phyloP scores from a whole-genome alignment of 805 yeast species.

The Metschnikowia similis region DNA sequence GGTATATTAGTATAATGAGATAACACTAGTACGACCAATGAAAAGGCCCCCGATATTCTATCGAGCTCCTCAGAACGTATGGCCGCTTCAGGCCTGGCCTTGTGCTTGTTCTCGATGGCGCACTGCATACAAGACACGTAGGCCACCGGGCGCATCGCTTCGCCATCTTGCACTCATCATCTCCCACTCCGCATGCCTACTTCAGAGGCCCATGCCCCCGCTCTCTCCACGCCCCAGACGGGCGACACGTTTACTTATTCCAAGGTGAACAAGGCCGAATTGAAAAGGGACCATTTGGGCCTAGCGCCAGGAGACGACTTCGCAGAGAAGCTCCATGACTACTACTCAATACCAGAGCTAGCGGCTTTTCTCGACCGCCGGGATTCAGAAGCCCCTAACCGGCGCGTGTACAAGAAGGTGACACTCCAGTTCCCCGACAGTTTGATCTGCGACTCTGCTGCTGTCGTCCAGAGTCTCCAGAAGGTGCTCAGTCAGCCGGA shows the following conservation, averaged over 20 bases:
- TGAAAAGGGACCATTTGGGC: constrained; percentile 24
- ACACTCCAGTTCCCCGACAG: constrained; percentile 91
- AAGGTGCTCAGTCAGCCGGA: constrained; percentile 19
- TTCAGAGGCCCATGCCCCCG: constrained; percentile 49
- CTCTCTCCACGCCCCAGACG: constrained; percentile 69
- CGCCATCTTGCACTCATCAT: background rate
- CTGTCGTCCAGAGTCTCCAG: constrained; percentile 56
- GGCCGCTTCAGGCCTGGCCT: no score
- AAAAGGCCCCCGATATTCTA: no score
- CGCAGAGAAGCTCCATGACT: constrained; percentile 35
- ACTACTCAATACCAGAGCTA: constrained; percentile 54
- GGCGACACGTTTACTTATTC: constrained; percentile 51
- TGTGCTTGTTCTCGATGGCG: background rate
- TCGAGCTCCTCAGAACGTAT: no score
- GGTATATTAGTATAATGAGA: no score
- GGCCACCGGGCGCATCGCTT: background rate
- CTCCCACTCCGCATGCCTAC: constrained; percentile 8
- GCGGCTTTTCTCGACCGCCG: constrained; percentile 34
- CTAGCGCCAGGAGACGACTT: constrained; percentile 27
- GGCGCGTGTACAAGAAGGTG: constrained; percentile 42
- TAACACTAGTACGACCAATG: no score
- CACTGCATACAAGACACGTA: background rate
- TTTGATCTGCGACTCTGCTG: constrained; percentile 72
- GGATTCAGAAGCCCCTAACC: constrained; percentile 9
- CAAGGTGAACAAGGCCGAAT: constrained; percentile 27